Percentiles rank a stretch among this genome's conserved stretches.
Evolutionary conservation across 1,284 basidiomycete genomes (phyloP).

Genomic region (Puccinia novopanici): DNA sequence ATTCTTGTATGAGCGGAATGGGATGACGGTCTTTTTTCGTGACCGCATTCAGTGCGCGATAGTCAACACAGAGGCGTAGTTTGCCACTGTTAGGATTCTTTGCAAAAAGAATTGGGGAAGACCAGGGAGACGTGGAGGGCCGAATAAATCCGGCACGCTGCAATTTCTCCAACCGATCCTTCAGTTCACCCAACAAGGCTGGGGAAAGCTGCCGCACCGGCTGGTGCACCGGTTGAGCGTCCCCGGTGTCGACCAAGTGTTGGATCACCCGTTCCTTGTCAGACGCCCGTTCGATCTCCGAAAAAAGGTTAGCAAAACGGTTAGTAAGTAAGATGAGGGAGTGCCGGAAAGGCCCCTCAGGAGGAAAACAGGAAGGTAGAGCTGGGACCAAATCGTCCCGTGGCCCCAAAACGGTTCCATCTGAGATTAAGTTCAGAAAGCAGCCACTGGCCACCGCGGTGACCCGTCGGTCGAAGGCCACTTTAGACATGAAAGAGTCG

Average conservation of each 20-base stretch:
- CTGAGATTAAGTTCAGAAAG: not conserved
- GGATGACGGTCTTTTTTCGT: conserved; percentile 33
- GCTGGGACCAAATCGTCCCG: not conserved
- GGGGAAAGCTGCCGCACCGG: conserved; percentile 7
- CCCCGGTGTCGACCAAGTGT: no score
- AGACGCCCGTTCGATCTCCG: not conserved
- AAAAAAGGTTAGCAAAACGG: not conserved
- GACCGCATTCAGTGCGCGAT: conserved; percentile 12
- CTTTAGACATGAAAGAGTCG: not conserved
- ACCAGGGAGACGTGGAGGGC: conserved; percentile 31
- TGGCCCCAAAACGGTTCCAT: not conserved
- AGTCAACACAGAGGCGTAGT: conserved; percentile 18
- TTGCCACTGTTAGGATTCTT: conserved; percentile 6
- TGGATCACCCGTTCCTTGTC: not conserved
- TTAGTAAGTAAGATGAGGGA: not conserved
- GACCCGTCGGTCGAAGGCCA: not conserved
- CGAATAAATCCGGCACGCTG: conserved; percentile 13
- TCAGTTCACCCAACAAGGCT: not conserved
- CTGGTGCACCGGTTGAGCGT: conserved; percentile 11
- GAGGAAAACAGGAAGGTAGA: not conserved
- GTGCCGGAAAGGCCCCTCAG: not conserved
- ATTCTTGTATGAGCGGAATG: conserved; percentile 16
- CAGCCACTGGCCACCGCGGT: not conserved
- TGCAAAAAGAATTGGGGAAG: conserved; percentile 12
- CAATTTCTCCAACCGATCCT: not conserved